These are phyloP conservation scores for Aspergillus cejpii DNA, from an alignment of 2,329 filamentous ascomycete genomes.

Conservation along the genomic window DNA sequence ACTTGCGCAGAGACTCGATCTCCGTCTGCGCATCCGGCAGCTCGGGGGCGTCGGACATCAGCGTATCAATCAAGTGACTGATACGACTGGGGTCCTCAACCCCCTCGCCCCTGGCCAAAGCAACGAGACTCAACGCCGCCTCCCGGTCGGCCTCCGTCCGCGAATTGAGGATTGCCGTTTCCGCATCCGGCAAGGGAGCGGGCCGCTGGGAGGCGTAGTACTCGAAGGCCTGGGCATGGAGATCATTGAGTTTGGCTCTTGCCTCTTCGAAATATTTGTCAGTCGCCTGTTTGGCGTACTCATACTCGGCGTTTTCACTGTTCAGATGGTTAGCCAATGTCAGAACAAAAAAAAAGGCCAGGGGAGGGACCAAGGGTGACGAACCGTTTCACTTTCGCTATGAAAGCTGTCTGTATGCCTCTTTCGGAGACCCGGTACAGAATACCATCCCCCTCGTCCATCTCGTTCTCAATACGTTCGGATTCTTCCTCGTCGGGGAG, in stretches of 20 bases:
- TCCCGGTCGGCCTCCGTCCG: slow-evolving; percentile 28
- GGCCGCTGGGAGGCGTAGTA: slow-evolving; percentile 26
- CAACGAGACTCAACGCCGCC: slow-evolving; percentile 28
- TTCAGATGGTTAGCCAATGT: slow-evolving; percentile 8
- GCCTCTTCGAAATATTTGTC: slow-evolving; percentile 23
- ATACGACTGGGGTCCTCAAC: slow-evolving; percentile 17
- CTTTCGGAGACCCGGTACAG: slow-evolving; percentile 58
- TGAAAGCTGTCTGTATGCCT: slow-evolving; percentile 65
- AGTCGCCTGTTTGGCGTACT: slow-evolving; percentile 17
- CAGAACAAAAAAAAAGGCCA: neutral
- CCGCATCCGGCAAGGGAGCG: slow-evolving; percentile 11
- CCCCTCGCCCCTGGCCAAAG: slow-evolving; percentile 19
- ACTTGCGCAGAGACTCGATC: slow-evolving; percentile 25
- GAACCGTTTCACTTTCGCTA: slow-evolving; percentile 52
- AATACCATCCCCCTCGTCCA: slow-evolving; percentile 56
- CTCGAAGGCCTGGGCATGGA: slow-evolving; percentile 20
- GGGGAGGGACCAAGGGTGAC: slow-evolving; percentile 4
- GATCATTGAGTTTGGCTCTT: slow-evolving; percentile 20
- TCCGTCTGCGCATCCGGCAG: slow-evolving; percentile 25
- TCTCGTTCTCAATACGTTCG: slow-evolving; percentile 55
- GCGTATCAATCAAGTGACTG: slow-evolving; percentile 27
- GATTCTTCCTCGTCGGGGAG: slow-evolving; percentile 51
- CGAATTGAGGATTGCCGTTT: slow-evolving; percentile 18
- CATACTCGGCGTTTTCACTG: slow-evolving; percentile 19
- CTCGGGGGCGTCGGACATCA: slow-evolving; percentile 24